These are phyloP conservation scores for Trifolium subterraneum DNA, from an alignment of 306 rosid species.

Conservation along the genomic window DNA sequence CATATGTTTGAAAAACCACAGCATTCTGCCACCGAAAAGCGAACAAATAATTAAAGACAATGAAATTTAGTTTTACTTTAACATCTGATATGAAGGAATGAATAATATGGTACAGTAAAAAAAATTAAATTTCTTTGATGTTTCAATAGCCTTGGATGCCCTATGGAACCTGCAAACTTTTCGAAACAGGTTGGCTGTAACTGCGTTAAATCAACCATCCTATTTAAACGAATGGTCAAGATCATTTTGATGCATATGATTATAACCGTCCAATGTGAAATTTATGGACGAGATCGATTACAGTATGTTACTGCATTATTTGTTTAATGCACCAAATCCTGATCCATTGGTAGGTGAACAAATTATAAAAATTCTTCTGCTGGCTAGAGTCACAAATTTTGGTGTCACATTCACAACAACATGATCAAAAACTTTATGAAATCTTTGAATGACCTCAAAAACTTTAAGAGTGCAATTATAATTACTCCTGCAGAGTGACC, in stretches of 20 bases:
- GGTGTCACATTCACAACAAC: not conserved
- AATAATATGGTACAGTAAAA: not conserved
- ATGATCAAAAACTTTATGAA: not conserved
- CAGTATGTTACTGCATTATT: too few relatives aligned
- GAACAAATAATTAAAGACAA: conserved; percentile 9
- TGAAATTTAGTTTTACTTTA: not conserved
- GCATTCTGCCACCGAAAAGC: conserved; percentile 66
- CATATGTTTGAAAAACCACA: conserved; percentile 79
- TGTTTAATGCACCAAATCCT: too few relatives aligned
- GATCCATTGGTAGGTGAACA: too few relatives aligned
- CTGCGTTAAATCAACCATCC: too few relatives aligned
- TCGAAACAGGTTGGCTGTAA: too few relatives aligned
- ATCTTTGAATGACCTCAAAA: not conserved
- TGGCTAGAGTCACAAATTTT: conserved; percentile 14
- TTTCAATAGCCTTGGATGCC: conserved; percentile 4
- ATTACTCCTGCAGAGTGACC: too few relatives aligned
- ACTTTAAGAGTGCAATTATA: not conserved
- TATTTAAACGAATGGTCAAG: too few relatives aligned
- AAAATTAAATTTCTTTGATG: not conserved
- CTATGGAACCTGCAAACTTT: too few relatives aligned
- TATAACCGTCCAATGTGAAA: too few relatives aligned
- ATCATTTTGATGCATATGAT: too few relatives aligned
- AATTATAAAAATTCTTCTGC: not conserved
- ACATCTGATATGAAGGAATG: not conserved
- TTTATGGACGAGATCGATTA: too few relatives aligned